Evolutionary conservation across 2,329 filamentous ascomycete species (phyloP), one percentile per base, ranked within the genome.

Genomic region (Nothophoma quercina): DNA sequence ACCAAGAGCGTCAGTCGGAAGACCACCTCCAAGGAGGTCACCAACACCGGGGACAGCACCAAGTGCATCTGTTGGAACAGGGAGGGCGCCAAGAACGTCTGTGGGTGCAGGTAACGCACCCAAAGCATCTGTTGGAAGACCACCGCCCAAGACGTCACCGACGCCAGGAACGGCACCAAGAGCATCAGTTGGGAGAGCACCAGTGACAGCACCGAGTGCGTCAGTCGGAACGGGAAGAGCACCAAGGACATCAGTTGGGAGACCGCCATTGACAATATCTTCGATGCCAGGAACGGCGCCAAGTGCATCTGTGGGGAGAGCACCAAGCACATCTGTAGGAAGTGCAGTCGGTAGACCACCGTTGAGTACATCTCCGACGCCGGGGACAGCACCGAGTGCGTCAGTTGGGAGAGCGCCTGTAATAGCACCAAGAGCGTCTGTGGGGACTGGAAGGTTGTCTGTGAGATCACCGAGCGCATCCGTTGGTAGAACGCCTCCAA

Each of bases 1-100:
- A 12, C 34, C 44, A 9, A 34, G 19, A 9, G 32, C 13, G 9
- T 21, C 40, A 6, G 44, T 48, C 12, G 51, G 51, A n/a, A 42
- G 29, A 5, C 22, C 25, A 23, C 12, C 6, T 13, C 36, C 36
- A 15, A 40, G 32, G 21, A 51, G 26, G n/a, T 26, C 33, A 19
- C 32, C 40, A 8, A 35, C 22, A 3, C 8, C 29, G n/a, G n/a
- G n/a, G n/a, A n/a, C n/a, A n/a, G n/a, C n/a, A n/a, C n/a, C n/a
- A n/a, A n/a, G n/a, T n/a, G n/a, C n/a, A n/a, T n/a, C n/a, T n/a
- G n/a, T n/a, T n/a, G n/a, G n/a, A n/a, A n/a, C n/a, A n/a, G n/a
- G n/a, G n/a, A n/a, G n/a, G n/a, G n/a, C n/a, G n/a, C n/a, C n/a
- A n/a, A n/a, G n/a, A n/a, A n/a, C n/a, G n/a, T n/a, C n/a, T n/a